Conservation (phyloP, 805 yeast genomes). For the Spathaspora arborariae region DNA sequence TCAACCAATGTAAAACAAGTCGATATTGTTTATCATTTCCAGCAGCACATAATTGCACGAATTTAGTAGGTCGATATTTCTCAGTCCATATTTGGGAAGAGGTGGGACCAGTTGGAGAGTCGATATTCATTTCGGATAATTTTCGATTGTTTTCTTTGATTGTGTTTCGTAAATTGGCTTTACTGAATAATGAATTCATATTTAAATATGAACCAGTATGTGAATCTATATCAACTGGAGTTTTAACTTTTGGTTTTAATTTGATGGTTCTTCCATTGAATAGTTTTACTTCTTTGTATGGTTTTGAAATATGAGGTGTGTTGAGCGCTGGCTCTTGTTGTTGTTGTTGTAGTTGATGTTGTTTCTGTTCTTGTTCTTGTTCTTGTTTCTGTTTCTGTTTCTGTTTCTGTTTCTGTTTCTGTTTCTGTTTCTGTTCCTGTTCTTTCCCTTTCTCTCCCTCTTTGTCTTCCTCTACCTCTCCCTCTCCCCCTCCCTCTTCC, state of each 20-base stretch:
- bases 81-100: conserved; percentile 31
- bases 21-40: conserved; percentile 44
- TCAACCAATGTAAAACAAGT: conserved; percentile 36
- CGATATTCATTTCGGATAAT: conserved; percentile 3
- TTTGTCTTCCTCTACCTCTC: background rate
- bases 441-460: background rate
- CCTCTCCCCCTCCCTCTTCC: too few relatives aligned
- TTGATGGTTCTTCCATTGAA: conserved; percentile 15
- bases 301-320: conserved; percentile 1
- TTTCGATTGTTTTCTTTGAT: conserved; percentile 14
- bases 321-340: too few relatives aligned
- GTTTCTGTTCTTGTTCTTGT: too few relatives aligned
- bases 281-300: conserved; percentile 15
- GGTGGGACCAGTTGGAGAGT: background rate
- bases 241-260: conserved; percentile 9
- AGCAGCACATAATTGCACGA: conserved; percentile 37
- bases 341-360: too few relatives aligned
- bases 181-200: conserved; percentile 18
- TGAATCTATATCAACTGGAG: background rate
- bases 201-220: conserved; percentile 12
- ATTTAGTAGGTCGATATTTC: conserved; percentile 34
- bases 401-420: background rate
- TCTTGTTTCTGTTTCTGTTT: background rate
- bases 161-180: conserved; percentile 15
- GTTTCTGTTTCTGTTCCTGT: background rate